Conservation (phyloP, 192 early-diverging fungal species). For the Coemansia sp. region DNA sequence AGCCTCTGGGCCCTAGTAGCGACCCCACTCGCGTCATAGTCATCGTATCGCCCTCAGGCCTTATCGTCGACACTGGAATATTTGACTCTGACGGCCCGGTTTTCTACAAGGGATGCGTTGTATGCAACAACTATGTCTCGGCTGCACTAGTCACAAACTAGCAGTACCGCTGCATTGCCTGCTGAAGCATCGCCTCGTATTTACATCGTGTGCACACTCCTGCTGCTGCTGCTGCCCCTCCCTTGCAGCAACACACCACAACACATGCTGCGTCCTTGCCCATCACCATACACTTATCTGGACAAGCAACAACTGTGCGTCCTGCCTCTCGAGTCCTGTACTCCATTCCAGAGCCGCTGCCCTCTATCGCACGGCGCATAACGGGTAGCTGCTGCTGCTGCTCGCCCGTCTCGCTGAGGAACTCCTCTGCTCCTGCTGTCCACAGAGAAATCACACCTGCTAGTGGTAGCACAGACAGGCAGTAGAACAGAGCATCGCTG, state of each 20-base stretch:
- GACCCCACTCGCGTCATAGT: constrained; percentile 42
- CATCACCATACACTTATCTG: background rate
- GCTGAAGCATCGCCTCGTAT: constrained; percentile 32
- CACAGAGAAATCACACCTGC: constrained; percentile 24
- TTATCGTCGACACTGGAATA: constrained; percentile 38
- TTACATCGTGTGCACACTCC: constrained; percentile 21
- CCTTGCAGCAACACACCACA: constrained; percentile 5
- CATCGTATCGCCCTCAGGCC: constrained; percentile 29
- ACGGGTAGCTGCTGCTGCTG: background rate
- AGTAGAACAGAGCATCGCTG: constrained; percentile 50
- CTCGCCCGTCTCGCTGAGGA: constrained; percentile 1
- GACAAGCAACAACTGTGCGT: background rate
- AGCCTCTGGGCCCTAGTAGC: constrained; percentile 41
- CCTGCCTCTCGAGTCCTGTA: constrained; percentile 4
- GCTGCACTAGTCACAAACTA: background rate
- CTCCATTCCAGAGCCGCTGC: background rate
- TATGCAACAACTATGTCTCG: constrained; percentile 20
- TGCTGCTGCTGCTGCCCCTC: background rate
- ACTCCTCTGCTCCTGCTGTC: constrained; percentile 27
- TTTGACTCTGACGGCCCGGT: constrained; percentile 40
- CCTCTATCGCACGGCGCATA: background rate
- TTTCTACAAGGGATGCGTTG: constrained; percentile 35
- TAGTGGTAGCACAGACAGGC: constrained; percentile 36
- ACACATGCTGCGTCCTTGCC: background rate
- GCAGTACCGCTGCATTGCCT: constrained; percentile 6